Base-by-base conservation (phyloP, 2,329 filamentous ascomycete species). In the Cladophialophora carrionii region DNA sequence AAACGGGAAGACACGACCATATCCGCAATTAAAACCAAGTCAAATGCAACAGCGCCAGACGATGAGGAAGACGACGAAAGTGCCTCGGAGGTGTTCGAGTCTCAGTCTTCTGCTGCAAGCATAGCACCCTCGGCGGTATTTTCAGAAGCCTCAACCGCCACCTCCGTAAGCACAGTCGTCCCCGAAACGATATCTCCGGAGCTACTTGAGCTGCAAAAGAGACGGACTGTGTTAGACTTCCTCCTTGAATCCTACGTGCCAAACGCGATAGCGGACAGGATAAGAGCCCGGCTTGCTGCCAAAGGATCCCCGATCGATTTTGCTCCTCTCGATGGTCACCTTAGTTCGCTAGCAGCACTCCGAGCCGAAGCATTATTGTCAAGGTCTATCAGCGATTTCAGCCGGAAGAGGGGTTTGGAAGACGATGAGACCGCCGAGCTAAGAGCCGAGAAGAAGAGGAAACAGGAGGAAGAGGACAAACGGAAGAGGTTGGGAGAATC, bases 401-500 rank as follows among this genome's bases (percentile, higher is more conserved):
- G 72, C 56, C 74, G 77, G 37, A 81, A 82, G 66, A 74, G 79
- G 56, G 75, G 71, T 3, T 74, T 79, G 14, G 79, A 81, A 48
- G 79, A 82, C 26, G 76, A 78, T 14, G 79, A 81, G 34, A 76
- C 71, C 2, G 73, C 74, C 4, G 79, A 80, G 57, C 74, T 75
- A n/a, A 78, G 88, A 2, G 87, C 87, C 2, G 90, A 93, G 76
- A 96, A 95, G 85, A 93, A 90, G 80, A 83, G 89, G 51, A 93
- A 88, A 76, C 87, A 89, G 78, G 92, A 96, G 57, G 94, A 96
- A 67, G 93, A 96, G 65, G 93, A 96, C 65, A 90, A 89, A 79
- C 89, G 87, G 76, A 93, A 88, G 78, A 93, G 96, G 79, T 86
- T 85, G 2, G 82, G 81, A 26, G 85, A 91, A 78, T 95, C 90